A percentile compares a stretch with the other conserved stretches of the same genome.
These are phyloP conservation scores for Echites panduratus DNA, from an alignment of 257 asterid species.

Conservation along the genomic window DNA sequence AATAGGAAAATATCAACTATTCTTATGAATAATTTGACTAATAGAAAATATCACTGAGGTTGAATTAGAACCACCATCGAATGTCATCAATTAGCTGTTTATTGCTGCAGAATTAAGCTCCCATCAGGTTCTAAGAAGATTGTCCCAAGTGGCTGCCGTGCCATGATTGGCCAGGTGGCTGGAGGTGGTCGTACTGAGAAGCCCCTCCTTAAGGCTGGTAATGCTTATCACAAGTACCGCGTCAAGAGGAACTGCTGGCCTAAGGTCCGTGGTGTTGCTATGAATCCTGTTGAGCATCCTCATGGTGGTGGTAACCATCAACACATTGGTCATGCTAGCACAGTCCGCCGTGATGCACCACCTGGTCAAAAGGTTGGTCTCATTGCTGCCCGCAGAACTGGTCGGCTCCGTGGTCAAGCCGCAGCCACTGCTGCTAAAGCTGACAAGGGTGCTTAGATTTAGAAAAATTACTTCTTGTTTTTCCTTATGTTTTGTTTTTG, in stretches of 20 bases:
- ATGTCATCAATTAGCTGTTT: not conserved
- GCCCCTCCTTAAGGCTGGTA: constrained; percentile 70
- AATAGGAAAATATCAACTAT: too few species aligned
- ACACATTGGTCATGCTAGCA: constrained; percentile 77
- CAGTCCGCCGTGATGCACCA: constrained; percentile 78
- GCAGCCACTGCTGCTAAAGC: constrained; percentile 66
- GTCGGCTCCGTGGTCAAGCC: constrained; percentile 78
- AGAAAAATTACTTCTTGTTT: not conserved
- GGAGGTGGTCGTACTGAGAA: constrained; percentile 86
- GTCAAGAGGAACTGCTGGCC: constrained; percentile 84
- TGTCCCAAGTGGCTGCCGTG: constrained; percentile 69
- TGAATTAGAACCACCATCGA: too few species aligned
- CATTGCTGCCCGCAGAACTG: constrained; percentile 75
- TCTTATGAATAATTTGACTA: not conserved
- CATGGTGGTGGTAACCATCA: constrained; percentile 93
- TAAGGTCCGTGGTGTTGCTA: constrained; percentile 87
- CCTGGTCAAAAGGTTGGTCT: constrained; percentile 89
- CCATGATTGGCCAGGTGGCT: constrained; percentile 86
- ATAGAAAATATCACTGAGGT: not conserved
- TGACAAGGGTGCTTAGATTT: constrained; percentile 32
- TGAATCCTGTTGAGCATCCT: constrained; percentile 83
- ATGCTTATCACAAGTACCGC: constrained; percentile 66
- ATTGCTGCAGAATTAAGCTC: constrained; percentile 47
- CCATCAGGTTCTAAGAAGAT: constrained; percentile 83
- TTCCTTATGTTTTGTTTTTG: not conserved